A percentile compares a stretch with the other conserved stretches of the same genome.
These are phyloP conservation scores for Mortierella sp. DNA, from an alignment of 371 early-diverging fungal genomes.

Conservation along the genomic window DNA sequence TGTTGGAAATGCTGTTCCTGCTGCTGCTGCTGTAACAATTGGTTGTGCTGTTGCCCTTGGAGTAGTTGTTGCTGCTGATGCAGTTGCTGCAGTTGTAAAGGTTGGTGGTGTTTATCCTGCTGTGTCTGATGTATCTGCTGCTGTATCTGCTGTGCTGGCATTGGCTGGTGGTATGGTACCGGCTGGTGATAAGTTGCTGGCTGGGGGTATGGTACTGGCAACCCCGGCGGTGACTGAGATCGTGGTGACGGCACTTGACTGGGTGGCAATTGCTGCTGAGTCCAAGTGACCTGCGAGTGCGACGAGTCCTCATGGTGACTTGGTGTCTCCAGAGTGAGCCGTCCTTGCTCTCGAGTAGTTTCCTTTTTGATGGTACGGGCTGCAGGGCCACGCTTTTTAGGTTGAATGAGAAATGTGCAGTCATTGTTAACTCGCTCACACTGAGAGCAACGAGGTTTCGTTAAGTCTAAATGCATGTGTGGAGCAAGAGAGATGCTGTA, in stretches of 20 bases:
- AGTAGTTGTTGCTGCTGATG: neutral
- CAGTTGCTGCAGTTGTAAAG: neutral
- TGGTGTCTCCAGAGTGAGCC: neutral
- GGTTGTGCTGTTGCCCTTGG: neutral
- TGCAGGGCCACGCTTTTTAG: slow-evolving; percentile 1
- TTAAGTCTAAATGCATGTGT: neutral
- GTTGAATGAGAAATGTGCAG: neutral
- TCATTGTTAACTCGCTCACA: neutral
- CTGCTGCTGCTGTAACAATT: neutral
- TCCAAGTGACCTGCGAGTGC: neutral
- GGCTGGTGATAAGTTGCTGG: neutral
- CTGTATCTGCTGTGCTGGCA: neutral
- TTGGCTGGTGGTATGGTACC: neutral
- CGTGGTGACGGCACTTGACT: neutral
- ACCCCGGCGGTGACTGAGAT: neutral
- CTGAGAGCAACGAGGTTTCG: slow-evolving; percentile 7
- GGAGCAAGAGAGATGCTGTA: too few relatives aligned
- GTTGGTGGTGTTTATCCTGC: neutral
- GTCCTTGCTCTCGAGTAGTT: neutral
- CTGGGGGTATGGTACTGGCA: neutral
- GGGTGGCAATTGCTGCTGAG: neutral
- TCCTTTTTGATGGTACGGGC: neutral
- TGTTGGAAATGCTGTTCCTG: neutral
- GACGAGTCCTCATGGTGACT: neutral
- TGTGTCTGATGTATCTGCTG: neutral